Base-by-base conservation (phyloP, 2,329 filamentous ascomycete genomes). In the Botrytis pseudocinerea region DNA sequence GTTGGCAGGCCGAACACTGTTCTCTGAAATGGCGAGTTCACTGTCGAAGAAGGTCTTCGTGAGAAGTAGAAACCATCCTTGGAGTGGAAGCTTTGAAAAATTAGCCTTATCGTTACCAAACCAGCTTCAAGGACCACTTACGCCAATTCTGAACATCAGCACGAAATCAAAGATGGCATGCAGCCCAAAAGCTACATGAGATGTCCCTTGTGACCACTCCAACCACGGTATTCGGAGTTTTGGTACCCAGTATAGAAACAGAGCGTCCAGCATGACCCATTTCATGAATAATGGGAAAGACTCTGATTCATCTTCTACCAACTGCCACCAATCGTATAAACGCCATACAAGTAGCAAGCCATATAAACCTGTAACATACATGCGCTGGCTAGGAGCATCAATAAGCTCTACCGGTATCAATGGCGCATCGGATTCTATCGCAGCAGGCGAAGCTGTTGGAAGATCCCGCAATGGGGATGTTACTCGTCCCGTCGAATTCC, bases 191-290 rank as follows among this genome's bases (percentile, higher is more conserved):
- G 95, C 83, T 46, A 88, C 85, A 90, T 90, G 51, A 89, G 87
- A 79, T 93, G 92, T 61, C 42, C 71, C 62, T 57, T 78, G 77
- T n/a, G 93, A 93, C 85, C 95, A 93, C 85, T 98, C 94, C 73
- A 99, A 86, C 97, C 96, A 99, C 73, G 96, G 96, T 87, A 99
- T 97, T 81, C 93, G 90, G 78, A 99, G 83, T 77, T 92, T 89
- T 28, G 97, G 95, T 71, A 99, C 84, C 12, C 93, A 93, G 81
- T 97, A 97, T 76, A 98, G 86, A 82, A 95, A 98, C 38, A 92
- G 83, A 74, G 93, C 92, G 83, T 99, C 96, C 76, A 99, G 89
- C 73, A 90, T 86, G 75, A 93, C 88, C 96, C 96, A 99, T 87
- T 98, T 99, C 80, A 97, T 84, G 80, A 98, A 98, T 66, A 95